Conservation (phyloP, 2,329 filamentous ascomycete species). For the Davidsoniella eucalypti region DNA sequence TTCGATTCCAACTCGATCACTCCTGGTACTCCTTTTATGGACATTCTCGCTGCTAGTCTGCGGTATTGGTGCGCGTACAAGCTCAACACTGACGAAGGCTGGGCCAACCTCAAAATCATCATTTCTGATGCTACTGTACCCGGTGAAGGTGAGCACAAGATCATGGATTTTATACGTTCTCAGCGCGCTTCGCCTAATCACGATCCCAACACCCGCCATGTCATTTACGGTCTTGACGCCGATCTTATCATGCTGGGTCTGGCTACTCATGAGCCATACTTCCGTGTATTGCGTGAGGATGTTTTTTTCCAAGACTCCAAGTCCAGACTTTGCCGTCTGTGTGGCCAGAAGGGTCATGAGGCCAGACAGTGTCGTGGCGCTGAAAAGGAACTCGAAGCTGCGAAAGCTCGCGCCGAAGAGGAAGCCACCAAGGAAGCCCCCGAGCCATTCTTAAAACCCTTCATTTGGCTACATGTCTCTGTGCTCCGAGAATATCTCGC, state of each 20-base stretch:
- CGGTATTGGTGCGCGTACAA: conserved; percentile 98
- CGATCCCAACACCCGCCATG: conserved; percentile 91
- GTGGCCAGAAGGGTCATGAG: conserved; percentile 83
- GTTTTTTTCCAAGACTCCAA: conserved; percentile 86
- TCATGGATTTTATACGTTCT: conserved; percentile 94
- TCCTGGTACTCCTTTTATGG: conserved; percentile 96
- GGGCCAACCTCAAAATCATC: conserved; percentile 92
- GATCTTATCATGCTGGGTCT: conserved; percentile 98
- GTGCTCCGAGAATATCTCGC: conserved; percentile 85
- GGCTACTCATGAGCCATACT: conserved; percentile 93
- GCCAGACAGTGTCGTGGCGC: conserved; percentile 74
- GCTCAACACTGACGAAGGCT: conserved; percentile 87
- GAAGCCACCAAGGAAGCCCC: conserved; percentile 25
- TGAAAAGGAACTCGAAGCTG: conserved; percentile 50
- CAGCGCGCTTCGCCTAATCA: conserved; percentile 82
- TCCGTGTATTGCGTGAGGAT: conserved; percentile 89
- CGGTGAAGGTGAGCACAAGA: conserved; percentile 97
- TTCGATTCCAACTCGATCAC: conserved; percentile 85
- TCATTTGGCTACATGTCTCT: conserved; percentile 94
- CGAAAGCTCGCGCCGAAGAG: conserved; percentile 11
- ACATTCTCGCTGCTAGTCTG: conserved; percentile 74
- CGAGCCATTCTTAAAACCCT: conserved; percentile 51
- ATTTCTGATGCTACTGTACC: conserved; percentile 97
- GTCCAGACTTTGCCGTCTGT: conserved; percentile 66
- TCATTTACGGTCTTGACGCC: conserved; percentile 94